A percentile compares a stretch with the other conserved stretches of the same genome.
phyloP scores from a whole-genome alignment of 2,329 filamentous ascomycete genomes.

The Ophiosphaerella korrae region DNA sequence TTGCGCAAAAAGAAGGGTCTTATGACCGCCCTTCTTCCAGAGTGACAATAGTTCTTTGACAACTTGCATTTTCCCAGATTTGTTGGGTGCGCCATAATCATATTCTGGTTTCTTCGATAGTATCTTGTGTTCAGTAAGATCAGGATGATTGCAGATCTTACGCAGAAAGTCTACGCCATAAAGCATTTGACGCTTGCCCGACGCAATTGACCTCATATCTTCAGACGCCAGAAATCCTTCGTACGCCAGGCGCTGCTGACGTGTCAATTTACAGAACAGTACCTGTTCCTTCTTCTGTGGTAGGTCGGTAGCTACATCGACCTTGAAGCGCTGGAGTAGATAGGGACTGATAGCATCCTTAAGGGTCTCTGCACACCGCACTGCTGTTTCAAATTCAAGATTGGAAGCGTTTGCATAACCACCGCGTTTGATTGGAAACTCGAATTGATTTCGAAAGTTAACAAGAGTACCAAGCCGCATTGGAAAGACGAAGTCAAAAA shows the following conservation, averaged over 20 bases:
- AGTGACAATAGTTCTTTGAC: constrained; percentile 84
- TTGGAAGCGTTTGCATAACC: constrained; percentile 96
- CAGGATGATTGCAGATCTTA: constrained; percentile 98
- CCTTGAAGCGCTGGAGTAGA: constrained; percentile 87
- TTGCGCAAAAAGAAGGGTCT: constrained; percentile 90
- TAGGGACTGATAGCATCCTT: constrained; percentile 95
- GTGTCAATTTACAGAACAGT: constrained; percentile 90
- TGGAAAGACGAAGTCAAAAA: constrained; percentile 97
- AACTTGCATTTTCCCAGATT: constrained; percentile 96
- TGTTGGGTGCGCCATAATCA: constrained; percentile 75
- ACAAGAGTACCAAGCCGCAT: constrained; percentile 93
- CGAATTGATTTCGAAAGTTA: constrained; percentile 88
- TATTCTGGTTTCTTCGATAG: constrained; percentile 67
- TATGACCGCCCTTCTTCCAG: constrained; percentile 92
- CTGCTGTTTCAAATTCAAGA: constrained; percentile 89
- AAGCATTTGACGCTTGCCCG: constrained; percentile 75
- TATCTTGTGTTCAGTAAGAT: constrained; percentile 73
- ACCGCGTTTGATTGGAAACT: constrained; percentile 89
- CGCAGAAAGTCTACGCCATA: constrained; percentile 90
- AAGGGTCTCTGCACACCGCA: constrained; percentile 89
- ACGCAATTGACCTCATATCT: constrained; percentile 83
- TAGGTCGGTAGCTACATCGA: constrained; percentile 89
- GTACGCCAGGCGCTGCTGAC: constrained; percentile 78
- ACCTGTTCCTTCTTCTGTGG: constrained; percentile 97
- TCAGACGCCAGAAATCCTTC: constrained; percentile 79